A percentile compares a stretch with the other conserved stretches of the same genome.
Evolutionary conservation across 2,329 filamentous ascomycete genomes (phyloP).

Genomic region (Parascedosporium putredinis): DNA sequence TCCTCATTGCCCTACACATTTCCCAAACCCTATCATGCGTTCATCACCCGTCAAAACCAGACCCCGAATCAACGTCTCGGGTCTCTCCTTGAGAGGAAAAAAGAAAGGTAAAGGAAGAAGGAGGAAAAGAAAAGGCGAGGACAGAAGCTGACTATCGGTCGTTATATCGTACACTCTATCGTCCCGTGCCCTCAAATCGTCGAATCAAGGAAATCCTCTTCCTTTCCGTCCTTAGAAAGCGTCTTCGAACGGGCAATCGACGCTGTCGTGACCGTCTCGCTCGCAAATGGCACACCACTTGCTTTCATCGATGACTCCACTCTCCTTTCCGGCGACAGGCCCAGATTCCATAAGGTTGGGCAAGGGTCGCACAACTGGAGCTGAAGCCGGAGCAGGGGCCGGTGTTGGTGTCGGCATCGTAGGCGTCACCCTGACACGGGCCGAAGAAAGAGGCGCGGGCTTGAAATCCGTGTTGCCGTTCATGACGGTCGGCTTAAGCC

Average conservation of each 20-base stretch:
- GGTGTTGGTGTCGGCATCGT: slow-evolving; percentile 14
- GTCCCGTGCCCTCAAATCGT: no score
- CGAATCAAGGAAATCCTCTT: no score
- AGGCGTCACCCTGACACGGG: slow-evolving; percentile 23
- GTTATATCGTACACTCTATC: neutral
- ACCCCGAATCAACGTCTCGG: no score
- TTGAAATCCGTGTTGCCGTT: slow-evolving; percentile 29
- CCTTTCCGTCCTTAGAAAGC: slow-evolving; percentile 40
- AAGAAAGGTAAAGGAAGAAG: neutral
- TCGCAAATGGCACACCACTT: slow-evolving; percentile 98
- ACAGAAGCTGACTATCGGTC: no score
- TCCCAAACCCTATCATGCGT: no score
- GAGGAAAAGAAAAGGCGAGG: neutral
- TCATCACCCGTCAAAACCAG: no score
- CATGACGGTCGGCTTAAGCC: slow-evolving; percentile 23
- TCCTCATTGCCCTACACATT: no score
- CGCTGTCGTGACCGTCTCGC: slow-evolving; percentile 90
- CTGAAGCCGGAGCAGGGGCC: slow-evolving; percentile 27
- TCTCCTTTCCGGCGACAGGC: slow-evolving; percentile 68
- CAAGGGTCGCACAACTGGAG: no score
- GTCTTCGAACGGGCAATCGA: slow-evolving; percentile 88
- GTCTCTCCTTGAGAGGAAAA: no score
- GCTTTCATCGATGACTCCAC: slow-evolving; percentile 64
- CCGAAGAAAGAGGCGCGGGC: slow-evolving; percentile 45
- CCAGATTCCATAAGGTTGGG: slow-evolving; percentile 55